Conservation (phyloP, 2,329 filamentous ascomycete genomes). For the Huntiella decipiens region DNA sequence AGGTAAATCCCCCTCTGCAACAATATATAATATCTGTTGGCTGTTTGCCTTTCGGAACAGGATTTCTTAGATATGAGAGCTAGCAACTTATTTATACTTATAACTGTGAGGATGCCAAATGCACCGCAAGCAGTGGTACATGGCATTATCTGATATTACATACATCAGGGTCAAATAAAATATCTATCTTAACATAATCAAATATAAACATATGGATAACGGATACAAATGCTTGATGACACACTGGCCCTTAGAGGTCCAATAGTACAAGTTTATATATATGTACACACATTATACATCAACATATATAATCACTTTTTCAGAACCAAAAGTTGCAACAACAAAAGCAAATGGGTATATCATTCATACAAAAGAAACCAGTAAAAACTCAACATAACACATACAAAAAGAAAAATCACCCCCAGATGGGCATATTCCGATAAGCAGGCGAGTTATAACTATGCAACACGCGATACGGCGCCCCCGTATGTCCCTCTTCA, state of each 20-base stretch:
- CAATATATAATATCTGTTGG: too few species aligned
- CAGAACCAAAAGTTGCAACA: not conserved
- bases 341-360: not conserved
- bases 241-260: not conserved
- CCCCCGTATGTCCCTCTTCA: conserved; percentile 12
- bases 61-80: too few species aligned
- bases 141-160: too few species aligned
- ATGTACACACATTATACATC: not conserved
- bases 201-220: too few species aligned
- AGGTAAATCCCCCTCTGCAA: too few species aligned
- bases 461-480: conserved; percentile 34
- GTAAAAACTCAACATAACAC: conserved; percentile 1
- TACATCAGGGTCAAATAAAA: too few species aligned
- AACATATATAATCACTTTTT: not conserved
- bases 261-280: not conserved
- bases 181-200: too few species aligned
- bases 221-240: too few species aligned
- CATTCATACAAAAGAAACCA: conserved; percentile 5
- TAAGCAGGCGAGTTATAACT: conserved; percentile 42
- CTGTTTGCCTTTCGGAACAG: too few species aligned
- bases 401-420: conserved; percentile 16
- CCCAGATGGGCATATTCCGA: conserved; percentile 34
- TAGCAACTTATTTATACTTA: too few species aligned
- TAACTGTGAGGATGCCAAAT: too few species aligned
- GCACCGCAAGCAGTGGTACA: too few species aligned